phyloP scores from a whole-genome alignment of 805 yeast genomes.

The Candida silvatica region DNA sequence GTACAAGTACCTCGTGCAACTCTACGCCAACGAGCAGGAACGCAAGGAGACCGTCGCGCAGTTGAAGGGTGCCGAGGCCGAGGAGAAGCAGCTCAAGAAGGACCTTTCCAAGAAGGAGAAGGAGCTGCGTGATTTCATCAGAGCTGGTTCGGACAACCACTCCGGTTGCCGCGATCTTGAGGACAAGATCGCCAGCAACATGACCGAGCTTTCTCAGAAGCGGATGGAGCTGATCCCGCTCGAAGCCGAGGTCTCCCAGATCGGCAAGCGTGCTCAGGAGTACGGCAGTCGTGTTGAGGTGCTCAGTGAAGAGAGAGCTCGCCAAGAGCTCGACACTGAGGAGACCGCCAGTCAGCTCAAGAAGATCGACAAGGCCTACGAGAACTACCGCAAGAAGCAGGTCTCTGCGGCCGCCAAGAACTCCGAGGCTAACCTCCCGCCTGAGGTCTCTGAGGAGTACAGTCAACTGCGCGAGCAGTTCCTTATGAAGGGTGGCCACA shows the following conservation, averaged over 20 bases:
- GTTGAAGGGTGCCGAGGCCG: slow-evolving; percentile 23
- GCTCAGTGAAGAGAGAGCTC: slow-evolving; percentile 40
- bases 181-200: slow-evolving; percentile 33
- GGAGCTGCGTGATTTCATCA: slow-evolving; percentile 23
- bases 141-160: slow-evolving; percentile 39
- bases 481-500: slow-evolving; percentile 45
- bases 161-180: slow-evolving; percentile 33
- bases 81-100: slow-evolving; percentile 11
- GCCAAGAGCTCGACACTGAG: slow-evolving; percentile 37
- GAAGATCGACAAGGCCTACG: slow-evolving; percentile 18
- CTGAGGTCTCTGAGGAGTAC: slow-evolving; percentile 49
- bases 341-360: slow-evolving; percentile 38
- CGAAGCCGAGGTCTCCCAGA: slow-evolving; percentile 43
- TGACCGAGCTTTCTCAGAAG: slow-evolving; percentile 14
- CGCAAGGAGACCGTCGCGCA: slow-evolving; percentile 24
- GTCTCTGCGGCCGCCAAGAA: slow-evolving; percentile 8
- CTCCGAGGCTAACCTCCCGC: slow-evolving; percentile 25
- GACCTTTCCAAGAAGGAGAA: slow-evolving; percentile 16
- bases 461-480: slow-evolving; percentile 47
- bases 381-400: slow-evolving; percentile 9
- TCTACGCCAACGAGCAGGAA: slow-evolving; percentile 49
- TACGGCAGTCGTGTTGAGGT: slow-evolving; percentile 40
- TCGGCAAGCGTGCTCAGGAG: slow-evolving; percentile 36
- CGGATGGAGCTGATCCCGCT: slow-evolving; percentile 44
- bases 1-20: slow-evolving; percentile 48